A percentile compares a stretch with the other conserved stretches of the same genome.
These are phyloP conservation scores for Plenodomus biglobosus DNA, from an alignment of 2,329 filamentous ascomycete genomes.

Conservation along the genomic window DNA sequence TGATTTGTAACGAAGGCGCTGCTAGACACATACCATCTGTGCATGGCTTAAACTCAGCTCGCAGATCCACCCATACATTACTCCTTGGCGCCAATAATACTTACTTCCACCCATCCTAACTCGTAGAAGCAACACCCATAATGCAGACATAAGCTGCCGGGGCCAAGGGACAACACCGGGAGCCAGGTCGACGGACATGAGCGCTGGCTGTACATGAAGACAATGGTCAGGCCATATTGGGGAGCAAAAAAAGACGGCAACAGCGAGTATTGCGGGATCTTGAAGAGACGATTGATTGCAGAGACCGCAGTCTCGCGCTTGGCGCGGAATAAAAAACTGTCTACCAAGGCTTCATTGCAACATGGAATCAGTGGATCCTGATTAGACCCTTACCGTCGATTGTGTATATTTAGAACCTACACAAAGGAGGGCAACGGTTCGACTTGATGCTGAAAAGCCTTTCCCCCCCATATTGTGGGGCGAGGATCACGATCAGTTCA, in stretches of 20 bases:
- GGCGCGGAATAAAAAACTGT: not conserved
- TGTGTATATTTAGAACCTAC: not conserved
- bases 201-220: conserved; percentile 7
- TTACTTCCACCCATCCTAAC: conserved; percentile 4
- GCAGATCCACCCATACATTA: not conserved
- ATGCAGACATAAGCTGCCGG: conserved; percentile 8
- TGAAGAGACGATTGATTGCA: not conserved
- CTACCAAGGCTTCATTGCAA: not conserved
- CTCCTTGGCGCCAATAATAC: conserved; percentile 10
- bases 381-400: not conserved
- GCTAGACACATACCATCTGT: conserved; percentile 18
- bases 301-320: not conserved
- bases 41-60: not conserved
- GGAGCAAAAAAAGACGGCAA: not conserved
- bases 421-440: not conserved
- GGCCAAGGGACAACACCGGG: conserved; percentile 8
- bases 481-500: conserved; percentile 11
- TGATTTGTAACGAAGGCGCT: conserved; percentile 26
- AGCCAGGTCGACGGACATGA: conserved; percentile 27
- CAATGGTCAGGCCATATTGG: conserved; percentile 1
- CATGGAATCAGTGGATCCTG: not conserved
- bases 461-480: conserved; percentile 7
- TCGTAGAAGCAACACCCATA: conserved; percentile 13
- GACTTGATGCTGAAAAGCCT: not conserved
- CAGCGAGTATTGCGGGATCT: not conserved